phyloP scores from a whole-genome alignment of 345 rosid genomes.

The Euphorbia pulcherrima region DNA sequence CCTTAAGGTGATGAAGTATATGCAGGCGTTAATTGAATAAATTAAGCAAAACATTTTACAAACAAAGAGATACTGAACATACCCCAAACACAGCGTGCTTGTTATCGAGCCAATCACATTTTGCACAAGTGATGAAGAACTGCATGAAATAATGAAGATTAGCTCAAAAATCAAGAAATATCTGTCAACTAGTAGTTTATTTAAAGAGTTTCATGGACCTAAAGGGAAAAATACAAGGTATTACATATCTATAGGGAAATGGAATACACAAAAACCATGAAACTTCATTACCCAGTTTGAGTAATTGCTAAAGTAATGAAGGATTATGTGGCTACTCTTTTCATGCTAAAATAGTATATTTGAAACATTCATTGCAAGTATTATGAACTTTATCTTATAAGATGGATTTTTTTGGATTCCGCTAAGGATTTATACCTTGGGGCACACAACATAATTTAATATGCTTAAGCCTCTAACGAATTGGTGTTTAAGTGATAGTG shows the following conservation, averaged over 20 bases:
- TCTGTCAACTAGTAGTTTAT: background rate
- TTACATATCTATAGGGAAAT: background rate
- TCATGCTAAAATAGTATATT: background rate
- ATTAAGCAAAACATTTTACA: background rate
- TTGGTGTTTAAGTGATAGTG: background rate
- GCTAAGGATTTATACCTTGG: background rate
- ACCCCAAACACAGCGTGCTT: constrained; percentile 98
- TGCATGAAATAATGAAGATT: constrained; percentile 36
- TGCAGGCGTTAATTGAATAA: background rate
- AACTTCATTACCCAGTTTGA: background rate
- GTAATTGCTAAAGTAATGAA: background rate
- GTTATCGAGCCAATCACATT: constrained; percentile 98
- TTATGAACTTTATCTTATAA: background rate
- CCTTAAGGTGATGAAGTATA: background rate
- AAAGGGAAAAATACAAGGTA: background rate
- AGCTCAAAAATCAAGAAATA: background rate
- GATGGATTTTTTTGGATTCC: background rate
- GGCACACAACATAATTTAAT: background rate
- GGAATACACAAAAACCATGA: background rate
- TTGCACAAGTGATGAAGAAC: constrained; percentile 92
- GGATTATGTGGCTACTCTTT: background rate
- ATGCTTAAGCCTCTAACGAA: background rate
- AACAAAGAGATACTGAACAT: constrained; percentile 25
- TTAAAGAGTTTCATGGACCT: background rate
- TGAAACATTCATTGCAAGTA: background rate